Evolutionary conservation across 805 yeast genomes (phyloP), one percentile per base, ranked within the genome.

Genomic region (Spathaspora girioi): DNA sequence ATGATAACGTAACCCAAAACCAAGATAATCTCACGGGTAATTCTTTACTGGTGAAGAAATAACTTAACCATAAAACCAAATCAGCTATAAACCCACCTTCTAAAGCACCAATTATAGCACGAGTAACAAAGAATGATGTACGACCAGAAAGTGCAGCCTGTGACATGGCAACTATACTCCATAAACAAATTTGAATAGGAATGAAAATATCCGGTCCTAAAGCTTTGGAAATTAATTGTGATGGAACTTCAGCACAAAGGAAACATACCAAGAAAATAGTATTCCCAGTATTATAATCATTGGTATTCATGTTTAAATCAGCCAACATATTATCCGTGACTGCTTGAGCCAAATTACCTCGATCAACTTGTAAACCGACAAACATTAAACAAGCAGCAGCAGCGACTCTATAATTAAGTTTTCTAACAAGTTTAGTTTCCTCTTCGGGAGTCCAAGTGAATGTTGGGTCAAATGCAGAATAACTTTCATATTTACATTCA

Each of bases 31-130:
- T 69, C 20, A 81, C 63, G 1, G 87, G 74, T 17, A 86, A 69
- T 63, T 86, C 90, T 23, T 70, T 63, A 31, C 78, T 61, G 8
- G 81, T 84, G 67, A 80, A 86, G 65, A 84, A 85, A 64, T 83
- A 85, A 1, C 86, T 78, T 64, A 86, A 67, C 82, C 85, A 86
- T 45, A 84, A 65, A 50, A 80, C 75, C 29, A 79, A 66, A 56
- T 84, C 89, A 38, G 86, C 84, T 48, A 86, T 83, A 53, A 83
- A 83, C 0, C 89, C 89, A 50, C 89, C 89, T 62, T 84, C 84
- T n/a, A 80, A 62, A 2, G 77, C 58, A 1, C 86, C 89, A 40
- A 82, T 59, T 6, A 82, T 67, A 0, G 78, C 77, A 53, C 87
- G 69, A 6, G 81, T 72, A 11, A 68, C 70, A 50, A 65, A 70